These are phyloP conservation scores for Cadophora sp. DNA, from an alignment of 2,329 filamentous ascomycete genomes.

Conservation along the genomic window DNA sequence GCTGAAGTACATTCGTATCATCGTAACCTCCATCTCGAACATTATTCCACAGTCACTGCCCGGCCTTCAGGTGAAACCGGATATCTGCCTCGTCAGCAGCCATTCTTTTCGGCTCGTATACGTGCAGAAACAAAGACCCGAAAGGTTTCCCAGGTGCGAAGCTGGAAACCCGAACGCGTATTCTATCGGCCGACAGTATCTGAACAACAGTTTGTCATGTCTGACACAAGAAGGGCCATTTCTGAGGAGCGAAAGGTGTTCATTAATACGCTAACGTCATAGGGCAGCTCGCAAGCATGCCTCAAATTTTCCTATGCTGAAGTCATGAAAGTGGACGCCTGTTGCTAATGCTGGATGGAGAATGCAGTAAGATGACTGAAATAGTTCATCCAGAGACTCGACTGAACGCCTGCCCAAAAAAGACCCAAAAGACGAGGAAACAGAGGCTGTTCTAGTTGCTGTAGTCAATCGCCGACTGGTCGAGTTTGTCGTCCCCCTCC, in stretches of 20 bases:
- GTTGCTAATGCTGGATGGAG: constrained; percentile 17
- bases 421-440: neutral
- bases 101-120: neutral
- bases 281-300: constrained; percentile 18
- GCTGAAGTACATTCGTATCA: neutral
- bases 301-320: neutral
- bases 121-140: neutral
- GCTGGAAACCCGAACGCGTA: no score
- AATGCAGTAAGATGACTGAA: constrained; percentile 11
- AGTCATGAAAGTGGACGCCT: constrained; percentile 15
- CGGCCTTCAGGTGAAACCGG: neutral
- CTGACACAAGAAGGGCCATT: neutral
- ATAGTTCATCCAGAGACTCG: neutral
- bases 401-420: constrained; percentile 3
- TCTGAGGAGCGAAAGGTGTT: constrained; percentile 8
- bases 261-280: constrained; percentile 14
- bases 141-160: neutral
- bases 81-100: constrained; percentile 15
- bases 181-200: neutral
- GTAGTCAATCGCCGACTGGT: constrained; percentile 43
- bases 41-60: neutral
- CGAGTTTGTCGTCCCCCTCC: constrained; percentile 45
- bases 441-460: constrained; percentile 27
- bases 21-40: neutral
- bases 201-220: neutral